Evolutionary conservation across 805 yeast species (phyloP).

Genomic region (Ascoidea rubescens): DNA sequence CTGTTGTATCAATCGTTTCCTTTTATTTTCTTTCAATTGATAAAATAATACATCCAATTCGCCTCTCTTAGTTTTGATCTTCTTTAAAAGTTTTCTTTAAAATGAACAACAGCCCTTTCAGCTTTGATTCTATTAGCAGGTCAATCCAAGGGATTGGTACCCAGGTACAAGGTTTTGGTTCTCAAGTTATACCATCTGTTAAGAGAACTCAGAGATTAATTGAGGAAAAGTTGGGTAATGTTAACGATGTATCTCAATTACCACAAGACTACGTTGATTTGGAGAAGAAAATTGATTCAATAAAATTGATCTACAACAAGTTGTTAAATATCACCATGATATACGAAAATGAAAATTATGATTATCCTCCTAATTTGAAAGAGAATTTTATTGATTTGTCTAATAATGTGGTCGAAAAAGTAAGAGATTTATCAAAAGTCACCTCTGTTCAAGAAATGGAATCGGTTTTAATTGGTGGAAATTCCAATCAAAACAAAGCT

Average conservation of each 20-base stretch:
- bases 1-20: too few species aligned
- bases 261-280: slow-evolving; percentile 71
- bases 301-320: slow-evolving; percentile 52
- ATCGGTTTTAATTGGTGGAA: slow-evolving; percentile 37
- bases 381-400: slow-evolving; percentile 70
- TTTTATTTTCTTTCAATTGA: too few species aligned
- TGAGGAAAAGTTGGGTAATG: slow-evolving; percentile 69
- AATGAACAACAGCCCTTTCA: not conserved
- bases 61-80: too few species aligned
- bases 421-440: slow-evolving; percentile 56
- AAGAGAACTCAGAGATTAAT: slow-evolving; percentile 69
- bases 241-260: slow-evolving; percentile 71
- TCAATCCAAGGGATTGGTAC: slow-evolving; percentile 9
- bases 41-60: too few species aligned
- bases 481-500: slow-evolving; percentile 29
- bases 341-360: slow-evolving; percentile 69
- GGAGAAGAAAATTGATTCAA: slow-evolving; percentile 60
- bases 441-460: slow-evolving; percentile 75
- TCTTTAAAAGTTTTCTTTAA: too few species aligned
- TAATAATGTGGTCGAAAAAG: slow-evolving; percentile 47
- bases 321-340: slow-evolving; percentile 35
- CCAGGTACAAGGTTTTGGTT: slow-evolving; percentile 25
- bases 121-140: slow-evolving; percentile 3
- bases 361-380: slow-evolving; percentile 63
- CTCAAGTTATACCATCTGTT: slow-evolving; percentile 58